These are phyloP conservation scores for Cyclocybe aegerita DNA, from an alignment of 768 basidiomycete genomes.

Conservation along the genomic window DNA sequence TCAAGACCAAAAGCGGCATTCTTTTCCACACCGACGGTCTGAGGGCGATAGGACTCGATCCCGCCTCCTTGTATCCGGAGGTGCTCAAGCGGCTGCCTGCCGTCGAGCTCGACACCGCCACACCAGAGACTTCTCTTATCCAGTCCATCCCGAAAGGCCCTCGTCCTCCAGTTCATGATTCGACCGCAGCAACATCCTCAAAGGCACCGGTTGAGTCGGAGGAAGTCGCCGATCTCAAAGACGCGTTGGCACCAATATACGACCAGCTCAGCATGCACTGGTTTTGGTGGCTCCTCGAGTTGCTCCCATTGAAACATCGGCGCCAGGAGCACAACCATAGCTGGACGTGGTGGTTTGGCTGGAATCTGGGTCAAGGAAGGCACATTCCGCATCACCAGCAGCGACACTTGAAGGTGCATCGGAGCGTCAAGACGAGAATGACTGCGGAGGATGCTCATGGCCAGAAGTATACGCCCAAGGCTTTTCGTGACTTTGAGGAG, in stretches of 20 bases:
- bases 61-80: slow-evolving; percentile 31
- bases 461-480: slow-evolving; percentile 37
- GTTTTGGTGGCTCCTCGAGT: slow-evolving; percentile 45
- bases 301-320: slow-evolving; percentile 28
- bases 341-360: slow-evolving; percentile 24
- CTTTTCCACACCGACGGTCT: slow-evolving; percentile 50
- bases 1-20: slow-evolving; percentile 57
- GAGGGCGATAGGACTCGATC: slow-evolving; percentile 37
- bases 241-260: slow-evolving; percentile 43
- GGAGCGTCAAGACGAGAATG: slow-evolving; percentile 54
- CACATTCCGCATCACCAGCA: slow-evolving; percentile 30
- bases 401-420: slow-evolving; percentile 42
- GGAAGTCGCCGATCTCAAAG: slow-evolving; percentile 50
- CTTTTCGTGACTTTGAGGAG: slow-evolving; percentile 18
- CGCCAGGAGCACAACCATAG: slow-evolving; percentile 30
- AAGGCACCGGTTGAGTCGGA: slow-evolving; percentile 22
- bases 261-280: slow-evolving; percentile 45
- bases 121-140: slow-evolving; percentile 19
- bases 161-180: background rate
- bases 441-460: slow-evolving; percentile 40
- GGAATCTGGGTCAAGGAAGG: slow-evolving; percentile 38
- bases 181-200: background rate
- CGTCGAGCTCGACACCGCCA: slow-evolving; percentile 28
- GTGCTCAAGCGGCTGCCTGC: slow-evolving; percentile 41
- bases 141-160: slow-evolving; percentile 28